These are phyloP conservation scores for Blastosporella zonata DNA, from an alignment of 1,284 basidiomycete genomes.

Conservation along the genomic window DNA sequence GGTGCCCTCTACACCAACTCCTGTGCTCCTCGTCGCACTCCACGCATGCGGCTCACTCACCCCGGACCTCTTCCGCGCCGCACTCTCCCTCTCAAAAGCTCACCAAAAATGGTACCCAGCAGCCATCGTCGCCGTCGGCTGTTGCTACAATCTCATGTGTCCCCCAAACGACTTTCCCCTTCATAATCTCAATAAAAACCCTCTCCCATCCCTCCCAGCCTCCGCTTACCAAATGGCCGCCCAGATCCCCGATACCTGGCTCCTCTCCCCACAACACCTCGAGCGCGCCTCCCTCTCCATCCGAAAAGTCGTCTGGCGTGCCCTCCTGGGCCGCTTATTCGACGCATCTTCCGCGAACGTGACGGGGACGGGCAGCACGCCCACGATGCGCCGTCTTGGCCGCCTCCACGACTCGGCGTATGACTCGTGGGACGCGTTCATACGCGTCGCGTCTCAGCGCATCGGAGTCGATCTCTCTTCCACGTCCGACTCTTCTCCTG, in stretches of 20 bases:
- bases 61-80: constrained; percentile 37
- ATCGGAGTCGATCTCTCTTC: constrained; percentile 38
- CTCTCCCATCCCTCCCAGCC: not conserved
- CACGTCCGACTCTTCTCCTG: too few species aligned
- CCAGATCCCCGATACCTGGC: not conserved
- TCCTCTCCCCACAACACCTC: too few species aligned
- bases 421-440: constrained; percentile 43
- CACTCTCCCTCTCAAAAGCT: constrained; percentile 20
- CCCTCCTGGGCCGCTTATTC: constrained; percentile 37
- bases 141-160: too few species aligned
- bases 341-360: not conserved
- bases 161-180: too few species aligned
- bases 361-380: constrained; percentile 33
- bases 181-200: not conserved
- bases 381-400: constrained; percentile 42
- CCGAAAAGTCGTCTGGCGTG: constrained; percentile 65
- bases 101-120: constrained; percentile 28
- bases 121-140: too few species aligned
- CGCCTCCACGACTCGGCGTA: constrained; percentile 45
- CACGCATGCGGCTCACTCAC: constrained; percentile 53
- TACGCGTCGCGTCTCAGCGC: constrained; percentile 34
- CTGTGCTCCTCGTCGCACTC: constrained; percentile 61
- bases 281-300: constrained; percentile 41
- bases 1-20: constrained; percentile 32
- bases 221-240: not conserved